Evolutionary conservation across 371 early-diverging fungal species (phyloP).

Genomic region (Conidiobolus incongruus): DNA sequence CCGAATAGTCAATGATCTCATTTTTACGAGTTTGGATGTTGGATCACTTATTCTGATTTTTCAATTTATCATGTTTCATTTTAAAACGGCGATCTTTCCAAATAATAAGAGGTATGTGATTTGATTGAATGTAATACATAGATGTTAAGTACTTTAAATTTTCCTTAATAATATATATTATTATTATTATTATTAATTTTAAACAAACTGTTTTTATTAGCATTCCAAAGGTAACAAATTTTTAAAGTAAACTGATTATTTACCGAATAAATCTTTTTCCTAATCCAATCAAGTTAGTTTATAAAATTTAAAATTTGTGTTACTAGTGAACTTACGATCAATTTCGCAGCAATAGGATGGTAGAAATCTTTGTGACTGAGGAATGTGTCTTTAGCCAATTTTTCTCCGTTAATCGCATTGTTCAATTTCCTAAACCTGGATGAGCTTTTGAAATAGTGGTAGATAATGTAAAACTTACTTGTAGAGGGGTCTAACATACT

Average conservation of each 20-base stretch:
- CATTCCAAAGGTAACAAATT: too few relatives aligned
- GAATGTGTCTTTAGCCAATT: slow-evolving; percentile 64
- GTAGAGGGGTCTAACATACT: slow-evolving; percentile 70
- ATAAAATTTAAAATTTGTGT: background rate
- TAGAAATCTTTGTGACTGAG: slow-evolving; percentile 53
- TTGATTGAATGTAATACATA: too few relatives aligned
- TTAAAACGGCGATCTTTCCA: too few relatives aligned
- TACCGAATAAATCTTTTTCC: slow-evolving; percentile 3
- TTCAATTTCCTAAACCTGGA: slow-evolving; percentile 17
- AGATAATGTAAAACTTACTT: slow-evolving; percentile 9
- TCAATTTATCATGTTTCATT: too few relatives aligned
- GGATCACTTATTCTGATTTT: too few relatives aligned
- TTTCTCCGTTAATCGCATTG: slow-evolving; percentile 35
- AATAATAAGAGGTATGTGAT: too few relatives aligned
- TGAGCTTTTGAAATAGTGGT: slow-evolving; percentile 6
- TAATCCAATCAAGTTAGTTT: background rate
- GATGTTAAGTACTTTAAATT: too few relatives aligned
- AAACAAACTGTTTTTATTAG: too few relatives aligned
- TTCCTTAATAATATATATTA: too few relatives aligned
- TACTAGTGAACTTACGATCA: slow-evolving; percentile 29
- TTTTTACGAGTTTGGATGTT: too few relatives aligned
- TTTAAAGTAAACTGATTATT: background rate
- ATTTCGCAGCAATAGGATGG: slow-evolving; percentile 74
- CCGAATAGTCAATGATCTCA: too few relatives aligned
- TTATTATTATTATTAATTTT: too few relatives aligned